phyloP scores from a whole-genome alignment of 805 yeast genomes.

The Wickerhamomyces alni region DNA sequence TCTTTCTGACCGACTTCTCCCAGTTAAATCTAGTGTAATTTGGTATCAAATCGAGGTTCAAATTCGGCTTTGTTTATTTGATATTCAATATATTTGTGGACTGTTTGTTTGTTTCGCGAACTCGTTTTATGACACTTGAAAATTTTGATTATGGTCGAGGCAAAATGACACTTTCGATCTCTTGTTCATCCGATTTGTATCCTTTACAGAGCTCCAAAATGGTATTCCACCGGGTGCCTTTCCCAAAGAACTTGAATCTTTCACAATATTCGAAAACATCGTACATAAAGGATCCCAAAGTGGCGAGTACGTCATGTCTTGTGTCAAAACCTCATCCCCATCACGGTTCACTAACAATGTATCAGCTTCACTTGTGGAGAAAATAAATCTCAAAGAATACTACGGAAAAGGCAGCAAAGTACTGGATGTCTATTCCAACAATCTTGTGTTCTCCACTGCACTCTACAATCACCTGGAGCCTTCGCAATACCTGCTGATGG shows the following conservation, averaged over 20 bases:
- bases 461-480: constrained; percentile 61
- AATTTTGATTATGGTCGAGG: too few relatives aligned
- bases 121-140: not conserved
- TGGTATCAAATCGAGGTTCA: too few relatives aligned
- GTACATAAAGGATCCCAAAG: not conserved
- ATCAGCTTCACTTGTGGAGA: constrained; percentile 29
- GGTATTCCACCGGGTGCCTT: not conserved
- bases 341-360: not conserved
- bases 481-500: constrained; percentile 55
- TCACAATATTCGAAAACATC: not conserved
- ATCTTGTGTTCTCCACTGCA: constrained; percentile 54
- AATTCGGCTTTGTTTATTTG: not conserved
- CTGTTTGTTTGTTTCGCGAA: not conserved
- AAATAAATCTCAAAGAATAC: constrained; percentile 34
- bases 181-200: too few relatives aligned
- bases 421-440: constrained; percentile 55
- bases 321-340: not conserved
- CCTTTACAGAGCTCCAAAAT: too few relatives aligned
- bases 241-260: not conserved
- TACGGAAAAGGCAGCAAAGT: constrained; percentile 38
- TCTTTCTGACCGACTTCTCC: not conserved
- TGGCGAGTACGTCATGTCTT: not conserved
- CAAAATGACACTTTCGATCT: too few relatives aligned
- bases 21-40: not conserved
- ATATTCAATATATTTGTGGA: too few relatives aligned